Conservation (phyloP, 495 filamentous ascomycete genomes). For the Hamigera avellanea region DNA sequence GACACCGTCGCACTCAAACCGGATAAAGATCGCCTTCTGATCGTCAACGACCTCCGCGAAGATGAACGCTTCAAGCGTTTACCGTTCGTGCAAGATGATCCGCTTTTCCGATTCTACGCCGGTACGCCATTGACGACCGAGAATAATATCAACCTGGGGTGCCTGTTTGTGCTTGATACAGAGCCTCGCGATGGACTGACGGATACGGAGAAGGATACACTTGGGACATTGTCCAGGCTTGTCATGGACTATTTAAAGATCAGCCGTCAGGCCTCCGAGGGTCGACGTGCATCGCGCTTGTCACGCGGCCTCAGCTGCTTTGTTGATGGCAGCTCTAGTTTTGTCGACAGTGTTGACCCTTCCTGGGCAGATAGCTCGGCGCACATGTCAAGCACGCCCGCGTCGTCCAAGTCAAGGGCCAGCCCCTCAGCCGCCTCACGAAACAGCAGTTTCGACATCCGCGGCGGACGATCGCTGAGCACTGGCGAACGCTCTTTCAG, state of each 20-base stretch:
- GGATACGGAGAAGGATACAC: constrained; percentile 23
- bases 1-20: constrained; percentile 26
- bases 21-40: constrained; percentile 21
- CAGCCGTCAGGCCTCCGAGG: constrained; percentile 43
- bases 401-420: background rate
- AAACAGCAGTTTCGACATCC: constrained; percentile 14
- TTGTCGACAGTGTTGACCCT: constrained; percentile 21
- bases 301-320: constrained; percentile 52
- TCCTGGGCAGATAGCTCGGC: constrained; percentile 16
- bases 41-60: constrained; percentile 25
- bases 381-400: background rate
- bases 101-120: constrained; percentile 35
- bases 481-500: constrained; percentile 19
- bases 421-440: constrained; percentile 16
- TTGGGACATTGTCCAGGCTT: constrained; percentile 38
- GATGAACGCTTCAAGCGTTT: constrained; percentile 30
- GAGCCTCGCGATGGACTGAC: constrained; percentile 25
- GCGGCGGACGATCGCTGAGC: constrained; percentile 14
- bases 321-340: constrained; percentile 42
- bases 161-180: constrained; percentile 52
- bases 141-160: constrained; percentile 58
- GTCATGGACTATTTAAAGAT: constrained; percentile 55
- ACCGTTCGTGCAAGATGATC: constrained; percentile 28
- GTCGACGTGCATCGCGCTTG: constrained; percentile 45
- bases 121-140: constrained; percentile 50